A percentile compares a stretch with the other conserved stretches of the same genome.
phyloP scores from a whole-genome alignment of 2,329 filamentous ascomycete species.

The Aspergillus alliaceus region DNA sequence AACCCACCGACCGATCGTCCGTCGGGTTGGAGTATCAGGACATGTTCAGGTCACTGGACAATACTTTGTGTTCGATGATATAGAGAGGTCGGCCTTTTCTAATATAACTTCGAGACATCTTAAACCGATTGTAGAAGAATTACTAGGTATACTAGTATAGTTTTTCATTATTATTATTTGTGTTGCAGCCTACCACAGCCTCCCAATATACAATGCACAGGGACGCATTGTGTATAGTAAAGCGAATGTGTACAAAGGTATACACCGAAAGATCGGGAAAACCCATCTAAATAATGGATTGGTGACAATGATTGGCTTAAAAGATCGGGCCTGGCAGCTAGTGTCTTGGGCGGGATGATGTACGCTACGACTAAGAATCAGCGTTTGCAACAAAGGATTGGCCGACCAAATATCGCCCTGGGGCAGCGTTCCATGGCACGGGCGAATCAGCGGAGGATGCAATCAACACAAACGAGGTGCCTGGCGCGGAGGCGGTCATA shows the following conservation, averaged over 20 bases:
- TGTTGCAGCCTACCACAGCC: not conserved
- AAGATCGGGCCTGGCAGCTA: constrained; percentile 27
- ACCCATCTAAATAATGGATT: constrained; percentile 16
- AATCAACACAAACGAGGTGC: constrained; percentile 13
- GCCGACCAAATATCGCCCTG: constrained; percentile 13
- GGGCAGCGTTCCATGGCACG: constrained; percentile 9
- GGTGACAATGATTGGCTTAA: constrained; percentile 17
- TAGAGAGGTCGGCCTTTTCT: not conserved
- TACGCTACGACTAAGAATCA: constrained; percentile 25
- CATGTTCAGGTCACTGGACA: constrained; percentile 1
- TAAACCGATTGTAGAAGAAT: not conserved
- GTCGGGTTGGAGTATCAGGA: not conserved
- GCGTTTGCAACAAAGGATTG: constrained; percentile 21
- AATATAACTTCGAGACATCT: not conserved
- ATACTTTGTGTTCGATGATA: not conserved
- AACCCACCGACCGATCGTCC: not conserved
- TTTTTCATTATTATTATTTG: not conserved
- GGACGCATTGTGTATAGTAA: not conserved
- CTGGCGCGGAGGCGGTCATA: constrained; percentile 13
- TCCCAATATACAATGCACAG: not conserved
- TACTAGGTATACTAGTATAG: not conserved
- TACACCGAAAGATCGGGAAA: constrained; percentile 27
- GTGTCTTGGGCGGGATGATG: constrained; percentile 32
- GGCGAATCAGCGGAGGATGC: constrained; percentile 15
- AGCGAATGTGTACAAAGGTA: constrained; percentile 9